phyloP scores from a whole-genome alignment of 176 grass and related monocot species.

The Oryza glumipatula region DNA sequence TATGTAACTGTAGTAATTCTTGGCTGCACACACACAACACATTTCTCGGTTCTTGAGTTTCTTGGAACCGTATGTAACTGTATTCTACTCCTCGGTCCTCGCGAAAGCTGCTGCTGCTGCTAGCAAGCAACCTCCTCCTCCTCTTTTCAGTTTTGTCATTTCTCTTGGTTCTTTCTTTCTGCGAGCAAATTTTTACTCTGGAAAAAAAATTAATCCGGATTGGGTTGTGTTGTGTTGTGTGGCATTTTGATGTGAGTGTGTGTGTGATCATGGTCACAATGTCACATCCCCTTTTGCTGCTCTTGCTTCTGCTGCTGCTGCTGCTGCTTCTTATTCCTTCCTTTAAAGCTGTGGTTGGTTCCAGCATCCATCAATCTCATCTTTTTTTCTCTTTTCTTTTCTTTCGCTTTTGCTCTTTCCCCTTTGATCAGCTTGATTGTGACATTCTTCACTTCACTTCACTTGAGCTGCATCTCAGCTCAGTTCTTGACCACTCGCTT shows the following conservation, averaged over 20 bases:
- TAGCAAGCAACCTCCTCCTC: background rate
- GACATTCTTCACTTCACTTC: slow-evolving; percentile 11
- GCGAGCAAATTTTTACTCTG: slow-evolving; percentile 5
- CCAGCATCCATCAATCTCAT: slow-evolving; percentile 30
- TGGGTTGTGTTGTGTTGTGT: background rate
- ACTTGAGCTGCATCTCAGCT: slow-evolving; percentile 1
- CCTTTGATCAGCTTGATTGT: slow-evolving; percentile 52
- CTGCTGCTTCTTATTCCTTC: slow-evolving; percentile 61
- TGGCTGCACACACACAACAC: background rate
- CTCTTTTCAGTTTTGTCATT: background rate
- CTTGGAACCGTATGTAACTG: slow-evolving; percentile 11
- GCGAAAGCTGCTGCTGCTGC: background rate
- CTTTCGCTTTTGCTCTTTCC: slow-evolving; percentile 44
- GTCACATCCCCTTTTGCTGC: slow-evolving; percentile 23
- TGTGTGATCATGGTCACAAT: background rate
- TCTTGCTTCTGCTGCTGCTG: background rate
- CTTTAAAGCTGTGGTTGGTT: slow-evolving; percentile 45
- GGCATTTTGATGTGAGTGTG: background rate
- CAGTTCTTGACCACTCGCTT: slow-evolving; percentile 42
- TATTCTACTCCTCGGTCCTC: slow-evolving; percentile 17
- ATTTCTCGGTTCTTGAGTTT: slow-evolving; percentile 20
- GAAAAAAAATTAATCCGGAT: background rate
- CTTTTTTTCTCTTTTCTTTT: slow-evolving; percentile 1
- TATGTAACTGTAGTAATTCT: background rate
- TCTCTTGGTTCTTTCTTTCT: background rate